A percentile compares a stretch with the other conserved stretches of the same genome.
Conservation (phyloP, 2,329 filamentous ascomycete genomes). For the Lasiodiplodia citricola region DNA sequence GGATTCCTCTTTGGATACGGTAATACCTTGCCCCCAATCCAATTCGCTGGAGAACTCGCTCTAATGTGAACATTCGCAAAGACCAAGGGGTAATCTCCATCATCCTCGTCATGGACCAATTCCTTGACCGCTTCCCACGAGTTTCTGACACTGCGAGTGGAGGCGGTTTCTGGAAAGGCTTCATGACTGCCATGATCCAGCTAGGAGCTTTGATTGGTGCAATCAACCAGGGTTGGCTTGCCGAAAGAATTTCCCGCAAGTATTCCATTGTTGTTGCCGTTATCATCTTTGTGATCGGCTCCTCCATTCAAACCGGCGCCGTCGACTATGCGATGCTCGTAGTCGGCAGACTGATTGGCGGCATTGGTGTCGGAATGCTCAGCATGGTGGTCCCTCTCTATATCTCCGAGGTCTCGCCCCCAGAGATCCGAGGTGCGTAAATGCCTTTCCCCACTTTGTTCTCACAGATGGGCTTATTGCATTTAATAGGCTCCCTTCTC, state of each 20-base stretch:
- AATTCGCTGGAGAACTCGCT: background rate
- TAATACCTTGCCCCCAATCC: conserved; percentile 33
- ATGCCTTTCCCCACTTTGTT: too few relatives aligned
- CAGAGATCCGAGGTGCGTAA: conserved; percentile 49
- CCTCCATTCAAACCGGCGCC: conserved; percentile 57
- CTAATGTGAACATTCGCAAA: too few relatives aligned
- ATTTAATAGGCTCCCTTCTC: conserved; percentile 45
- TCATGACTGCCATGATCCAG: conserved; percentile 62
- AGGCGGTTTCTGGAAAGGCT: conserved; percentile 51
- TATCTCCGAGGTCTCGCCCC: conserved; percentile 56
- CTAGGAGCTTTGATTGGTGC: conserved; percentile 55
- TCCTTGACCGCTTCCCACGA: conserved; percentile 52
- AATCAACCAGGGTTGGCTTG: conserved; percentile 51
- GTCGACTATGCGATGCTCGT: conserved; percentile 58
- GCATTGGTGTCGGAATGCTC: conserved; percentile 53
- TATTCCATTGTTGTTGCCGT: conserved; percentile 60
- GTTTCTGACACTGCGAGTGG: conserved; percentile 49
- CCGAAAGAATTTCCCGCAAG: conserved; percentile 59
- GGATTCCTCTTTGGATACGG: conserved; percentile 58
- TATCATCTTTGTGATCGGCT: conserved; percentile 57
- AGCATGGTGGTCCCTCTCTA: conserved; percentile 41
- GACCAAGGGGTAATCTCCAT: conserved; percentile 52
- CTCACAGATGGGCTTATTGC: too few relatives aligned
- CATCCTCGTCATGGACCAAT: conserved; percentile 59
- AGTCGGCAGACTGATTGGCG: conserved; percentile 56